A percentile compares a stretch with the other conserved stretches of the same genome.
Conservation (phyloP, 805 yeast genomes). For the Osmozyma mogii region DNA sequence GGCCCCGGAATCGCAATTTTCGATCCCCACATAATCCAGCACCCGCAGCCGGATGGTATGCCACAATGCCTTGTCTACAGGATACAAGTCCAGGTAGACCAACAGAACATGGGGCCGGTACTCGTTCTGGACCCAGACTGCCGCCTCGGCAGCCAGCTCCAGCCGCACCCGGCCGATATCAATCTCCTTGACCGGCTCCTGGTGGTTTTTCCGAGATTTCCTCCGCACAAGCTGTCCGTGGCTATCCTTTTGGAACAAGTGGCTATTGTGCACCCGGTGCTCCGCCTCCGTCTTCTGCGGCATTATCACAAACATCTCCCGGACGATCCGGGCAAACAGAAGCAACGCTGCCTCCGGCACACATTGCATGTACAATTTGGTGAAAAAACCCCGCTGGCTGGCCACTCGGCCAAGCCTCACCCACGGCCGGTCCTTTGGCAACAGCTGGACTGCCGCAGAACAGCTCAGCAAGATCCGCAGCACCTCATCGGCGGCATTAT, state of each 20-base stretch:
- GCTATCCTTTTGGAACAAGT: conserved; percentile 27
- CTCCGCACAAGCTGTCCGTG: conserved; percentile 23
- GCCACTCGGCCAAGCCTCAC: conserved; percentile 36
- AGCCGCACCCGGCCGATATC: conserved; percentile 25
- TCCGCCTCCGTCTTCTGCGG: conserved; percentile 34
- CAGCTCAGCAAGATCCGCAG: conserved; percentile 50
- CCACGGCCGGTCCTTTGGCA: conserved; percentile 33
- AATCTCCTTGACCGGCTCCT: conserved; percentile 12
- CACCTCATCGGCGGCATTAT: conserved; percentile 45
- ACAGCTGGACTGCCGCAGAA: conserved; percentile 43
- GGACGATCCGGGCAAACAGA: conserved; percentile 46
- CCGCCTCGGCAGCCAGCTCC: conserved; percentile 41
- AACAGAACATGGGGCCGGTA: conserved; percentile 70
- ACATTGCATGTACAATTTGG: conserved; percentile 46
- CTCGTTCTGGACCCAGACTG: conserved; percentile 46
- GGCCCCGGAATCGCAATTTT: conserved; percentile 31
- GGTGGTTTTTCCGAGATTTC: conserved; percentile 3
- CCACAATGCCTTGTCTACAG: conserved; percentile 59
- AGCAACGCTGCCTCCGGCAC: conserved; percentile 38
- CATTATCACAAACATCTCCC: conserved; percentile 47
- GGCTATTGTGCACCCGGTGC: conserved; percentile 29
- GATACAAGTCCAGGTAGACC: conserved; percentile 56
- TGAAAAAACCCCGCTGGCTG: conserved; percentile 43
- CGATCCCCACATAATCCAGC: conserved; percentile 53
- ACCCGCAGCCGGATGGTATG: conserved; percentile 58